Evolutionary conservation across 176 grass and related monocot species (phyloP), one percentile per base, ranked within the genome.

Genomic region (Rhynchospora pubera): DNA sequence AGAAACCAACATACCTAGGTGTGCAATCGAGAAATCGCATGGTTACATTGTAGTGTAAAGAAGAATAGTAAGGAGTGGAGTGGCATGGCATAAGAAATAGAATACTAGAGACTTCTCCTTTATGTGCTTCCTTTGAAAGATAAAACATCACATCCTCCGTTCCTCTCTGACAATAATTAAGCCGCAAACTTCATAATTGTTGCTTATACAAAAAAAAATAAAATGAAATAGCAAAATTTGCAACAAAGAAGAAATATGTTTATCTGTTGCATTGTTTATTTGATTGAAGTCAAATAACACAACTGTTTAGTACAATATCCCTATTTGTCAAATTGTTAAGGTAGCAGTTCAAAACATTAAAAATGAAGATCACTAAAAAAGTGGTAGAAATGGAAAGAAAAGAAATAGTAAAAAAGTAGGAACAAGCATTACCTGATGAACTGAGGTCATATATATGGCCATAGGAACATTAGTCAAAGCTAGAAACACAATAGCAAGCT

Each of bases 81-180:
- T 97, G 94, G 84, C 94, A 97, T 57, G 92, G 90, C 92, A 97
- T 94, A 82, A 92, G 94, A 85, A 97, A 97, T 82, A 97, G 81
- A 79, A 94, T 78, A 62, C 87, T 84, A 62, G 86, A 89, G 34
- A 97, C 90, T 82, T 83, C 84, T 84, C 85, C 87, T 84, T 84
- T 34, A 65, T 83, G 83, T 58, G 90, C 92, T 84, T 97, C 88
- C 87, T 88, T 92, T 79, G 90, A 92, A 9, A 94, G 82, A 83
- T 97, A 91, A 86, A 85, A 73, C 92, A 91, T 91, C 78, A 88
- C 92, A 69, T 97, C 94, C 90, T 97, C 94, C 6, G 90, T 92
- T 88, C 94, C 94, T 88, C 94, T 91, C 92, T 97, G 86, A 5
- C 65, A 85, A n/a, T 82, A 65, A 3, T 30, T 81, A 78, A 85